phyloP scores from a whole-genome alignment of 176 grass and related monocot genomes.

The Oryza officinalis region DNA sequence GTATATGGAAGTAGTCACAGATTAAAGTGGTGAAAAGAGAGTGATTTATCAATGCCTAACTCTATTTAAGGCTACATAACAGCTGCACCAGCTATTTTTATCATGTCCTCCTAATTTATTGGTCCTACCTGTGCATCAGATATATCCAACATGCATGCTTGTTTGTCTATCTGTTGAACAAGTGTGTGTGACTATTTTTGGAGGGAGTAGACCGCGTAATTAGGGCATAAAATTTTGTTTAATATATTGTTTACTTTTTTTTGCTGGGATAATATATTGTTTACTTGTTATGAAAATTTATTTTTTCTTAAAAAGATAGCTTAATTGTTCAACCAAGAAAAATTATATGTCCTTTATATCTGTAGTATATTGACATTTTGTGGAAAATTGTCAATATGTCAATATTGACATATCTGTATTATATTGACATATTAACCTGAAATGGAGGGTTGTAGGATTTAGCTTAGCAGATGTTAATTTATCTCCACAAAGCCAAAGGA shows the following conservation, averaged over 20 bases:
- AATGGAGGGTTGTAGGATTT: neutral
- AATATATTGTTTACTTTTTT: neutral
- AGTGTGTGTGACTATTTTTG: constrained; percentile 24
- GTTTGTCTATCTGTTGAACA: neutral
- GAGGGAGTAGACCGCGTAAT: constrained; percentile 16
- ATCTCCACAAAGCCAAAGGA: too few species aligned
- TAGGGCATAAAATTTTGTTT: neutral
- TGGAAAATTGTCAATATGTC: neutral
- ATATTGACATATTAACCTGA: neutral
- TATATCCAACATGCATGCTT: constrained; percentile 18
- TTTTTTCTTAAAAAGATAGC: neutral
- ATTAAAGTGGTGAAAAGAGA: constrained; percentile 28
- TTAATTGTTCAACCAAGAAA: neutral
- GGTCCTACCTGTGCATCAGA: constrained; percentile 32
- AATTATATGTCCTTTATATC: neutral
- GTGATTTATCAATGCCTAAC: constrained; percentile 1
- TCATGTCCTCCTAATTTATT: constrained; percentile 17
- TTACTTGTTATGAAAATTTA: neutral
- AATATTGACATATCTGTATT: neutral
- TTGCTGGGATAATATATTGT: neutral
- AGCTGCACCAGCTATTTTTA: constrained; percentile 38
- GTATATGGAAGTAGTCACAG: constrained; percentile 26
- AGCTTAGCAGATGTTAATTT: too few species aligned
- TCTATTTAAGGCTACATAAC: constrained; percentile 38
- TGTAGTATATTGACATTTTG: neutral